Conservation (phyloP, 2,329 filamentous ascomycete species). For the Claviceps digitariae region DNA sequence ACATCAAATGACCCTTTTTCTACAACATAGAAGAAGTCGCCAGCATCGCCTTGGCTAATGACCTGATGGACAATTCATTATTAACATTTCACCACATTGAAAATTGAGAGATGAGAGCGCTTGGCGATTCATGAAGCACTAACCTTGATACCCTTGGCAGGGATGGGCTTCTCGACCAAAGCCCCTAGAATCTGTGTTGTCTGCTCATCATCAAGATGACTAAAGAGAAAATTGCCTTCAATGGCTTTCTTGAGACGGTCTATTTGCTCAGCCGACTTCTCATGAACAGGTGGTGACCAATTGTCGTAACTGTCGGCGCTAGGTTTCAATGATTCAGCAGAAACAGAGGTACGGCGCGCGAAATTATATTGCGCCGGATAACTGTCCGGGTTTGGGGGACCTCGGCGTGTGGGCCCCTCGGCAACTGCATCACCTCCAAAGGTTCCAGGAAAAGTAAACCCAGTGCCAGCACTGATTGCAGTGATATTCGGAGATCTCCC, state of each 20-base stretch:
- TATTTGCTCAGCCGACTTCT: constrained; percentile 72
- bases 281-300: constrained; percentile 77
- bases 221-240: constrained; percentile 83
- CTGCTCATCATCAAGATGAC: constrained; percentile 88
- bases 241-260: constrained; percentile 69
- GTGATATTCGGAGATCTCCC: constrained; percentile 44
- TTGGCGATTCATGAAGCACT: constrained; percentile 5
- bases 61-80: constrained; percentile 43
- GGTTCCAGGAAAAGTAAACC: constrained; percentile 32
- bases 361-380: constrained; percentile 92
- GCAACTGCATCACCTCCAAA: constrained; percentile 39
- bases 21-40: constrained; percentile 96
- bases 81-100: neutral
- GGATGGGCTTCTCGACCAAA: constrained; percentile 87
- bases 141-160: constrained; percentile 70
- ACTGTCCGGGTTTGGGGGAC: constrained; percentile 45
- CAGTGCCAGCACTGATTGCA: constrained; percentile 28
- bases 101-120: too few species aligned
- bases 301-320: constrained; percentile 71
- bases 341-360: constrained; percentile 86
- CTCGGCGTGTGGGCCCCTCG: constrained; percentile 33
- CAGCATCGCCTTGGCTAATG: constrained; percentile 87
- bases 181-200: constrained; percentile 76
- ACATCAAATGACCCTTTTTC: constrained; percentile 86
- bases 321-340: constrained; percentile 89